Percentiles rank a stretch among this genome's conserved stretches.
These are phyloP conservation scores for Podospora sp. DNA, from an alignment of 495 filamentous ascomycete genomes.

Conservation along the genomic window DNA sequence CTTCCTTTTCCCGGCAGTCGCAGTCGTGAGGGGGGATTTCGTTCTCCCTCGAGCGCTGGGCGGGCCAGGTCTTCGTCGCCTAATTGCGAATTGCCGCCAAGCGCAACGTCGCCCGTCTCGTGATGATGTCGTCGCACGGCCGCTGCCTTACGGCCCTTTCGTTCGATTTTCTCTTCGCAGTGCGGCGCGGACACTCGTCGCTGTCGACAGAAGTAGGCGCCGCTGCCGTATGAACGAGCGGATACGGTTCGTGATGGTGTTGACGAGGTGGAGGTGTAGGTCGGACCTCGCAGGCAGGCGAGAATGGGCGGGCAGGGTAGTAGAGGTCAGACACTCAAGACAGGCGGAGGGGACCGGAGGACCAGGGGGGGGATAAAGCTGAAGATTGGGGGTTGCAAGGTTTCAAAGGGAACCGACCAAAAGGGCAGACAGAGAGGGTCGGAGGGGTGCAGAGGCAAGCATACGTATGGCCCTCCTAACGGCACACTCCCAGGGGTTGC, in stretches of 20 bases:
- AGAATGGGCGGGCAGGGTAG: conserved; percentile 19
- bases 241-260: conserved; percentile 24
- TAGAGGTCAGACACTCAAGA: conserved; percentile 12
- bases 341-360: conserved; percentile 22
- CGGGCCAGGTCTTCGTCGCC: conserved; percentile 22
- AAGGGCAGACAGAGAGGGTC: conserved; percentile 3
- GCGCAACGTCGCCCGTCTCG: conserved; percentile 26
- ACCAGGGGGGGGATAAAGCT: conserved; percentile 35
- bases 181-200: conserved; percentile 7
- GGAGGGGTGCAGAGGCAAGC: conserved; percentile 25
- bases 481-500: conserved; percentile 31
- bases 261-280: conserved; percentile 18
- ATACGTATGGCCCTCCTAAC: conserved; percentile 28
- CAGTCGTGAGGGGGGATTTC: background rate
- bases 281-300: conserved; percentile 18
- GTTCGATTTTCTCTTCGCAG: background rate
- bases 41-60: conserved; percentile 10
- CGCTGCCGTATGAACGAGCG: conserved; percentile 20
- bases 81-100: conserved; percentile 30
- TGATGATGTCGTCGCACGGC: conserved; percentile 8
- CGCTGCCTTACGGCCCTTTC: background rate
- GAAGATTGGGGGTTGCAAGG: conserved; percentile 28
- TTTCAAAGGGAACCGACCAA: conserved; percentile 32
- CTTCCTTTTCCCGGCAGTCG: conserved; percentile 15
- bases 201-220: conserved; percentile 22